phyloP scores from a whole-genome alignment of 768 basidiomycete genomes.

The Xanthoconium stramineum region DNA sequence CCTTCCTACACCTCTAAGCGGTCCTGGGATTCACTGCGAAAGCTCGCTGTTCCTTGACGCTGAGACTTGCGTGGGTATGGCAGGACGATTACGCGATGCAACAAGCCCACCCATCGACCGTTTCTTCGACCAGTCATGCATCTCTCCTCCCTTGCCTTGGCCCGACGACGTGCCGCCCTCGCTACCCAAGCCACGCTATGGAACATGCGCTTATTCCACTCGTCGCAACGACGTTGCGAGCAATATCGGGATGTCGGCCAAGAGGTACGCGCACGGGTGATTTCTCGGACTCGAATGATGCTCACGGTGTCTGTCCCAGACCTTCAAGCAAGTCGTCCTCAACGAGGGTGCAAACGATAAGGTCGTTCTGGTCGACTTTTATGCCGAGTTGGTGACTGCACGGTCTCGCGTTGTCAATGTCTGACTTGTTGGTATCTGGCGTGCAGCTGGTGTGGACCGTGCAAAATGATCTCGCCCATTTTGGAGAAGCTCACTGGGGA shows the following conservation, averaged over 20 bases:
- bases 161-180: conserved; percentile 3
- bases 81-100: too few relatives aligned
- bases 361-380: conserved; percentile 73
- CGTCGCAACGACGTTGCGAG: conserved; percentile 30
- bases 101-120: not conserved
- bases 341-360: conserved; percentile 39
- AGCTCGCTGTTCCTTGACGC: too few relatives aligned
- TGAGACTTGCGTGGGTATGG: too few relatives aligned
- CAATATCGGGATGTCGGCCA: conserved; percentile 46
- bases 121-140: conserved; percentile 10
- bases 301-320: conserved; percentile 23
- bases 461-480: conserved; percentile 68
- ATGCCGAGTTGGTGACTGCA: conserved; percentile 62
- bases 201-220: conserved; percentile 35
- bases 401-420: not conserved
- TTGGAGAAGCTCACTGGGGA: conserved; percentile 57
- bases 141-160: conserved; percentile 5
- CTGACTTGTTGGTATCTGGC: conserved; percentile 2
- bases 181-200: conserved; percentile 23
- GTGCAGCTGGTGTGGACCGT: conserved; percentile 75
- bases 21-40: too few relatives aligned
- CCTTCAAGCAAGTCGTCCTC: conserved; percentile 32
- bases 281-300: not conserved
- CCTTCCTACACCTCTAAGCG: too few relatives aligned
- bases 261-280: conserved; percentile 32